Percentiles rank a stretch among this genome's conserved stretches.
phyloP scores from a whole-genome alignment of 306 rosid genomes.

The Vigna reflexopilosa region DNA sequence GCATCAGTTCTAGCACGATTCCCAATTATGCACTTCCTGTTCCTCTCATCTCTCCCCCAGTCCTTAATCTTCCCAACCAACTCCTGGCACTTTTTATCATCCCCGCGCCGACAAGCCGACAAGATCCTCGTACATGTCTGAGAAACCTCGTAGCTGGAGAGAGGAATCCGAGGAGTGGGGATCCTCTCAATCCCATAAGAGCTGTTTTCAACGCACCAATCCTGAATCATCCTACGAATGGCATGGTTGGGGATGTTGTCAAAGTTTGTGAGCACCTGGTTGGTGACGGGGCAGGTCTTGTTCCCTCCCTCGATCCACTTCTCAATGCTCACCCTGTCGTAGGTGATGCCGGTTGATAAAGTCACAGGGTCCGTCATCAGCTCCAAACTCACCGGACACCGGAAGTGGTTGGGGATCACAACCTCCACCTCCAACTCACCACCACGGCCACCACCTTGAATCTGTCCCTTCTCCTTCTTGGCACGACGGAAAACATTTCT shows the following conservation, averaged over 20 bases:
- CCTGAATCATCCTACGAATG: conserved; percentile 74
- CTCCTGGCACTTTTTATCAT: conserved; percentile 56
- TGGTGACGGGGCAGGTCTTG: conserved; percentile 75
- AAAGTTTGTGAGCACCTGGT: conserved; percentile 52
- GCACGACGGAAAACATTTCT: conserved; percentile 50
- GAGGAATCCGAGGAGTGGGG: conserved; percentile 79
- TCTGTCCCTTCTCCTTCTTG: conserved; percentile 38
- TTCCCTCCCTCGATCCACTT: conserved; percentile 74
- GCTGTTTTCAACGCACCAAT: conserved; percentile 78
- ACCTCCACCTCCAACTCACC: conserved; percentile 54
- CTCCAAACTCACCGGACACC: conserved; percentile 80
- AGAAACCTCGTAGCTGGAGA: conserved; percentile 45
- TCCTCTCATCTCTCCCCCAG: conserved; percentile 80
- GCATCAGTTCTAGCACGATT: background rate
- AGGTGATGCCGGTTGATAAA: conserved; percentile 76
- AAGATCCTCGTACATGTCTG: conserved; percentile 48
- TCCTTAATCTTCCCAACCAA: conserved; percentile 60
- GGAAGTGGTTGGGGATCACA: conserved; percentile 62
- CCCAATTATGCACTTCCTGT: conserved; percentile 54
- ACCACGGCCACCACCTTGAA: conserved; percentile 24
- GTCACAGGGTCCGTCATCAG: conserved; percentile 90
- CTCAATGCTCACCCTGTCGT: conserved; percentile 83
- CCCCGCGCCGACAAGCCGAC: conserved; percentile 38
- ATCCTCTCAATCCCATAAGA: conserved; percentile 72
- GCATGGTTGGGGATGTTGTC: conserved; percentile 80